Percentiles rank a stretch among this genome's conserved stretches.
Conservation (phyloP, 192 early-diverging fungal species). For the Coemansia sp. region DNA sequence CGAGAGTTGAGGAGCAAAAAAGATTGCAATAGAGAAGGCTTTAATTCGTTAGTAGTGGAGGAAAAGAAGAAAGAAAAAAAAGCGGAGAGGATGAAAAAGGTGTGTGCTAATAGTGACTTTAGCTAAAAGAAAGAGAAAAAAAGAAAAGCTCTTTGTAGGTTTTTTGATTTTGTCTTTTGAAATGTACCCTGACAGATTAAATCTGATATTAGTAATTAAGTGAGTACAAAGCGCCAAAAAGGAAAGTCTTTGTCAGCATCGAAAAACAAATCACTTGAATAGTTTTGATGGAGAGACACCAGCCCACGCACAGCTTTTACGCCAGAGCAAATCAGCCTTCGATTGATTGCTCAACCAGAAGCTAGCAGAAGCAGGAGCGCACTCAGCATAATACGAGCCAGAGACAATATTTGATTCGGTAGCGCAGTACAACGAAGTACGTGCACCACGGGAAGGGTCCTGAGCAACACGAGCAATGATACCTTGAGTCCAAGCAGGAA, state of each 20-base stretch:
- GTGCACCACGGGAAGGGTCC: conserved; percentile 35
- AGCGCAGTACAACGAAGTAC: conserved; percentile 48
- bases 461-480: conserved; percentile 41
- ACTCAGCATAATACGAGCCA: conserved; percentile 50
- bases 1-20: no score
- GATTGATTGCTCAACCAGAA: conserved; percentile 28
- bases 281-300: conserved; percentile 30
- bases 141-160: neutral
- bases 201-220: neutral
- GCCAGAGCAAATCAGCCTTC: conserved; percentile 37
- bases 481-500: conserved; percentile 38
- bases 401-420: conserved; percentile 28
- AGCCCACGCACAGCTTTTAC: conserved; percentile 47
- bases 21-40: no score
- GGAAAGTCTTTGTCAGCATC: no score
- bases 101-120: neutral
- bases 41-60: neutral
- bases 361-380: conserved; percentile 26
- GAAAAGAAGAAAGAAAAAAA: conserved; percentile 1
- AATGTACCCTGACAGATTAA: neutral
- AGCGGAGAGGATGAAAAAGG: neutral
- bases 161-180: no score
- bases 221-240: neutral
- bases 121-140: neutral
- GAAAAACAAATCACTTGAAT: conserved; percentile 2